Base-by-base conservation (phyloP, 2,329 filamentous ascomycete genomes). In the Calonectria hongkongensis region DNA sequence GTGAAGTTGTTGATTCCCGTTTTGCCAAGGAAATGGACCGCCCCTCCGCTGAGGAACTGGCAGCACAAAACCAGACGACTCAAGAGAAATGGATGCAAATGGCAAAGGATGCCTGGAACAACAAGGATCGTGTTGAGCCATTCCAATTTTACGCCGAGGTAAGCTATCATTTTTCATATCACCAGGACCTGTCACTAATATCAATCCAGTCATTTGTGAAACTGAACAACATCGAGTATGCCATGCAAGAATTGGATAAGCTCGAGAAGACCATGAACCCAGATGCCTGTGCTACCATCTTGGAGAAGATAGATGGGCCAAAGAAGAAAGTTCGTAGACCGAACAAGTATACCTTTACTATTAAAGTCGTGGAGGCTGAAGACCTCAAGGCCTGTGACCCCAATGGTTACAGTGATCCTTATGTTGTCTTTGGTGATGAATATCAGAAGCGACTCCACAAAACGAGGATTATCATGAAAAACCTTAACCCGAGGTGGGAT, bases 301-400 rank as follows among this genome's bases (percentile, higher is more conserved):
- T 99, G 64, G 92, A 93, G 58, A 92, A 90, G 79, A 88, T 94
- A 74, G 91, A 94, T 30, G 94, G 94, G 10, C 93, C 94, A 1
- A 88, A 91, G 66, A 92, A 92, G 80, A 87, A 88, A 73, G 82
- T 85, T 69, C 92, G 92, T 78, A 93, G 92, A 79, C 91, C 93
- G 50, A 94, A 92, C 74, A 98, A 97, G 82, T 98, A 98, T 82
- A 96, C 98, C 68, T 99, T 99, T 85, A 98, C 97, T 0, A 96
- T 99, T 85, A 99, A 99, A 86, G 96, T 99, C 72, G 96, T 99
- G 30, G 97, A 99, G 84, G 97, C 95, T 10, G 97, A 99, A 85
- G 97, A 99, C 80, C 88, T 99, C 78, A 98, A 98, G 85, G 95
- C 97, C n/a, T 98, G 97, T 82, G 97, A 99, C 84, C 93, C 98